Percentiles rank a stretch among this genome's conserved stretches.
These are phyloP conservation scores for Boletus barrowsii DNA, from an alignment of 768 basidiomycete genomes.

Conservation along the genomic window DNA sequence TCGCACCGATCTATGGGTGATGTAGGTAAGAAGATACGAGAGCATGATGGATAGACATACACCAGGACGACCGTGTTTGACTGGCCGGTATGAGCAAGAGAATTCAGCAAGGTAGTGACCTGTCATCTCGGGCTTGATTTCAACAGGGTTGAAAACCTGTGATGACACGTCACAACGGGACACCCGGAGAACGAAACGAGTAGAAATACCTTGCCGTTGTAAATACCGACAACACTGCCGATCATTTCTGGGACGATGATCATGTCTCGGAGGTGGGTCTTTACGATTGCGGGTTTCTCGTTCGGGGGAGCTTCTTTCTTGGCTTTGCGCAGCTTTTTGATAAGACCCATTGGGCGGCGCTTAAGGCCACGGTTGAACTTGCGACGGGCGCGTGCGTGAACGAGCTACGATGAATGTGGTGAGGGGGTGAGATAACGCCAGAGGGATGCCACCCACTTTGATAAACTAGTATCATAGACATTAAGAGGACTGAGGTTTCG, in stretches of 20 bases:
- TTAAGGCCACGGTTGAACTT: slow-evolving; percentile 99
- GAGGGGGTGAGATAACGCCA: neutral
- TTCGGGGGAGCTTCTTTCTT: slow-evolving; percentile 99
- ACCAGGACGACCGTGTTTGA: slow-evolving; percentile 99
- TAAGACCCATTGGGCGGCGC: slow-evolving; percentile 96
- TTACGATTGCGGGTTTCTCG: slow-evolving; percentile 98
- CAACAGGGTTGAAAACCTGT: slow-evolving; percentile 91
- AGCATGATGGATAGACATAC: slow-evolving; percentile 47
- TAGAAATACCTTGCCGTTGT: slow-evolving; percentile 85
- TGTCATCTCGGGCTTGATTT: slow-evolving; percentile 99
- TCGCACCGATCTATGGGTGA: slow-evolving; percentile 72
- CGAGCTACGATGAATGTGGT: slow-evolving; percentile 56
- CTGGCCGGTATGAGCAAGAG: slow-evolving; percentile 95
- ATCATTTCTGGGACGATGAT: slow-evolving; percentile 99
- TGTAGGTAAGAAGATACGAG: slow-evolving; percentile 9
- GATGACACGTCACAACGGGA: neutral
- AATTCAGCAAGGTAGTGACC: slow-evolving; percentile 99
- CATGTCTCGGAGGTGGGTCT: slow-evolving; percentile 99
- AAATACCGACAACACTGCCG: slow-evolving; percentile 95
- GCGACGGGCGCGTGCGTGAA: slow-evolving; percentile 96
- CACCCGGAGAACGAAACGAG: neutral
- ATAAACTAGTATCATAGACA: slow-evolving; percentile 53
- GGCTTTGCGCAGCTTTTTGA: slow-evolving; percentile 99
- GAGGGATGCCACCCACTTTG: slow-evolving; percentile 52
- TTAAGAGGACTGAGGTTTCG: neutral